phyloP scores from a whole-genome alignment of 495 filamentous ascomycete genomes.

The Podospora appendiculata region DNA sequence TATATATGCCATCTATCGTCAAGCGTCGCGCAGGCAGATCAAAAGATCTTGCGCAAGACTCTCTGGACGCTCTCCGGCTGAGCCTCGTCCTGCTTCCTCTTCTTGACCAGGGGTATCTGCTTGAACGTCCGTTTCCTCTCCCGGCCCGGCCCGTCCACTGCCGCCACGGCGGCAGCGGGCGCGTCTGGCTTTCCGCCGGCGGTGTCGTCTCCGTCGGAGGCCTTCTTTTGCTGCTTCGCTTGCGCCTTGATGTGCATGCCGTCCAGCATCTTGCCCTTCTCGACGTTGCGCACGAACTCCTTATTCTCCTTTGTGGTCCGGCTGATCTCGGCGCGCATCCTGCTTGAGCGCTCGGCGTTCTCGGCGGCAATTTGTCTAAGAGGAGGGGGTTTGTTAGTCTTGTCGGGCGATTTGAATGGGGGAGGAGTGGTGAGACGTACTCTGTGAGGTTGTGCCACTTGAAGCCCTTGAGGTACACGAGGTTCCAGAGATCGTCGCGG shows the following conservation, averaged over 20 bases:
- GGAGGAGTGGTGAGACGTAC: conserved; percentile 1
- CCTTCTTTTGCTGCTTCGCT: conserved; percentile 46
- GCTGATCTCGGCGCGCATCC: conserved; percentile 73
- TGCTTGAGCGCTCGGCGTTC: conserved; percentile 71
- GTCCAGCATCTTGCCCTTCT: conserved; percentile 64
- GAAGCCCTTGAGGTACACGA: conserved; percentile 72
- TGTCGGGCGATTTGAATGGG: not conserved
- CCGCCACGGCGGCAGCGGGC: conserved; percentile 6
- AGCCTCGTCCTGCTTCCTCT: conserved; percentile 35
- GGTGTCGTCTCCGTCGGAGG: conserved; percentile 6
- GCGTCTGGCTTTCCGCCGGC: not conserved
- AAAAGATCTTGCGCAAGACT: conserved; percentile 78
- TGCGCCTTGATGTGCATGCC: conserved; percentile 59
- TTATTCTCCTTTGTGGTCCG: conserved; percentile 75
- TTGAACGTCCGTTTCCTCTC: conserved; percentile 57
- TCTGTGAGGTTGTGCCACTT: conserved; percentile 55
- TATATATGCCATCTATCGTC: too few relatives aligned
- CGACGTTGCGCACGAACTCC: conserved; percentile 69
- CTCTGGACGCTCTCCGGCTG: conserved; percentile 65
- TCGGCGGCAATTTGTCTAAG: conserved; percentile 61
- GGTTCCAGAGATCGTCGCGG: conserved; percentile 83
- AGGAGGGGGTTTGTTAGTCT: not conserved
- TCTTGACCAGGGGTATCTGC: conserved; percentile 53
- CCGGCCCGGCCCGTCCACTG: conserved; percentile 5
- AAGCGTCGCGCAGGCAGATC: conserved; percentile 6